phyloP scores from a whole-genome alignment of 257 asterid species.

The Coffea canephora region DNA sequence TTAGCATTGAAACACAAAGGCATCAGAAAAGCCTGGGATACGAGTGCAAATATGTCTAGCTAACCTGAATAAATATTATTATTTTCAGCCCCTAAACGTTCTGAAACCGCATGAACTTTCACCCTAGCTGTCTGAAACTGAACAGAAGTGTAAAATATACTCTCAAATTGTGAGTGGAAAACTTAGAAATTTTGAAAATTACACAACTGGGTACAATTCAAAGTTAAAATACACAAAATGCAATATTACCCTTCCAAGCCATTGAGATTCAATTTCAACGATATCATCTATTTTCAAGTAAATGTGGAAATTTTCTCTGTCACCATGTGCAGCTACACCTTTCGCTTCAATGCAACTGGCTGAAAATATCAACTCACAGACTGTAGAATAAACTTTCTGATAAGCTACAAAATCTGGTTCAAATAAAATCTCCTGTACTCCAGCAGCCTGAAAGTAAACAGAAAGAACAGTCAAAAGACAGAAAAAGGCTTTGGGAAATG shows the following conservation, averaged over 20 bases:
- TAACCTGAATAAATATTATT: conserved; percentile 43
- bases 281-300: conserved; percentile 62
- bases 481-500: neutral
- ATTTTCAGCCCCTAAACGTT: conserved; percentile 29
- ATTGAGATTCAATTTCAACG: conserved; percentile 56
- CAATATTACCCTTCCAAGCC: conserved; percentile 54
- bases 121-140: conserved; percentile 53
- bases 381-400: conserved; percentile 37
- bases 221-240: neutral
- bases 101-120: conserved; percentile 41
- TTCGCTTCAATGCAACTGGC: conserved; percentile 52
- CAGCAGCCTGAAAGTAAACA: conserved; percentile 48
- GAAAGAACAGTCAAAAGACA: conserved; percentile 21
- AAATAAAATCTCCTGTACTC: conserved; percentile 38
- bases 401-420: conserved; percentile 49
- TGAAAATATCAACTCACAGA: conserved; percentile 55
- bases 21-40: conserved; percentile 8
- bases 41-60: conserved; percentile 19
- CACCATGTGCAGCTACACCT: conserved; percentile 32
- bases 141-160: conserved; percentile 13
- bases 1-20: neutral
- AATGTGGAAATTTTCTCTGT: conserved; percentile 34
- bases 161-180: conserved; percentile 23
- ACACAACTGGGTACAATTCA: conserved; percentile 2
- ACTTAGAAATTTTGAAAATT: conserved; percentile 7